Percentiles rank a stretch among this genome's conserved stretches.
Conservation (phyloP, 1,284 basidiomycete species). For the Puccinia brachypodii region DNA sequence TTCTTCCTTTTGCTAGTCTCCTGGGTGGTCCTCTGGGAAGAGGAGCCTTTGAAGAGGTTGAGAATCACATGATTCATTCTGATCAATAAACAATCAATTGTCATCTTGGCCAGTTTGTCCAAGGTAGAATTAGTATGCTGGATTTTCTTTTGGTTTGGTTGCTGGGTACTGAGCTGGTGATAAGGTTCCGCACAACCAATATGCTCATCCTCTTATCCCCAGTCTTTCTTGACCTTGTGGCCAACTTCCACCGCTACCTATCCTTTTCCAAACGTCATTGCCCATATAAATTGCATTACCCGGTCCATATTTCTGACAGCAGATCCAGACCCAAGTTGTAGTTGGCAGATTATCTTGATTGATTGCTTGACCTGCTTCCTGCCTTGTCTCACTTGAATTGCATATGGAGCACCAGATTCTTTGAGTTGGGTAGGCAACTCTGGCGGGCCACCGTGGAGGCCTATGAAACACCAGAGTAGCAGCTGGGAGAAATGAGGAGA, state of each 20-base stretch:
- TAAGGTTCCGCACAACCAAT: slow-evolving; percentile 3
- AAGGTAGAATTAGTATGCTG: neutral
- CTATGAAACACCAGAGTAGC: no score
- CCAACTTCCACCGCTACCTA: slow-evolving; percentile 1
- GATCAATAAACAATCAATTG: slow-evolving; percentile 36
- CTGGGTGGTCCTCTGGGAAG: neutral
- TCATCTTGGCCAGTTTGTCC: slow-evolving; percentile 38
- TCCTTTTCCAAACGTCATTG: slow-evolving; percentile 26
- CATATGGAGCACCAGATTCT: slow-evolving; percentile 35
- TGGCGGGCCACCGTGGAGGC: slow-evolving; percentile 17
- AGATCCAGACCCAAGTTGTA: slow-evolving; percentile 4
- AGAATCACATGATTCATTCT: slow-evolving; percentile 19
- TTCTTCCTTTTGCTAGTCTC: neutral
- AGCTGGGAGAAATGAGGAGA: no score
- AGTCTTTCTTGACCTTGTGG: neutral
- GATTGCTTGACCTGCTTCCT: slow-evolving; percentile 19
- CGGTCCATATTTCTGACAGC: slow-evolving; percentile 6
- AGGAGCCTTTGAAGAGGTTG: neutral
- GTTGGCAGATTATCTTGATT: slow-evolving; percentile 32
- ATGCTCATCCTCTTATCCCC: neutral
- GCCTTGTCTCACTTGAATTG: slow-evolving; percentile 19
- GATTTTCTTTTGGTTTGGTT: neutral
- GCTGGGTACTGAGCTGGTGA: neutral
- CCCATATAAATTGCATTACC: slow-evolving; percentile 36
- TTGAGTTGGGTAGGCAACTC: slow-evolving; percentile 32